Conservation (phyloP, 202 grass and related monocot genomes). For the Panicum virgatum region DNA sequence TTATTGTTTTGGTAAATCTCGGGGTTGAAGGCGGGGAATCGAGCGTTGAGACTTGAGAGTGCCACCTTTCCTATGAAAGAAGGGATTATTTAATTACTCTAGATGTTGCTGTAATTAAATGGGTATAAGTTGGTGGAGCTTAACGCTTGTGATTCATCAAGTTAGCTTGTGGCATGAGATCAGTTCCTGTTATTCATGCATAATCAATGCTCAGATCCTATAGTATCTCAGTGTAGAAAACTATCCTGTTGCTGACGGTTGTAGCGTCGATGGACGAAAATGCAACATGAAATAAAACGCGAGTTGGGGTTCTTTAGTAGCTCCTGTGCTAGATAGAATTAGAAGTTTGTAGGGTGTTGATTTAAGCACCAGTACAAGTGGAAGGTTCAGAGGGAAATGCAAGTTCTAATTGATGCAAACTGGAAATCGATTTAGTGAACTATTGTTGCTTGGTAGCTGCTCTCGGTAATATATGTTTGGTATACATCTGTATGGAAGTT, state of each 20-base stretch:
- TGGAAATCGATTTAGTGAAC: neutral
- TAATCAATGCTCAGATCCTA: constrained; percentile 1
- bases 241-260: neutral
- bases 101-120: neutral
- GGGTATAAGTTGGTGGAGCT: neutral
- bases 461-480: neutral
- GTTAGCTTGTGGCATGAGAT: neutral
- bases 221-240: neutral
- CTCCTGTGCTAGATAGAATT: neutral
- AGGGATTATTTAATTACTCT: too few relatives aligned
- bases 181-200: neutral
- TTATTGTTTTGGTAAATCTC: constrained; percentile 12
- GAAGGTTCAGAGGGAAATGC: neutral
- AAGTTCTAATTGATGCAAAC: constrained; percentile 21
- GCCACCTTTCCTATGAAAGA: too few relatives aligned
- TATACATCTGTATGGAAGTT: neutral
- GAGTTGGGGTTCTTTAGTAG: neutral
- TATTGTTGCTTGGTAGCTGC: constrained; percentile 3
- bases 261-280: neutral
- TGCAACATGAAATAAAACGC: constrained; percentile 4
- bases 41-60: too few relatives aligned
- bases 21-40: neutral
- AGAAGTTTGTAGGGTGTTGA: neutral
- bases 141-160: neutral
- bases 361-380: constrained; percentile 15